Percentiles rank a stretch among this genome's conserved stretches.
Evolutionary conservation across 2,329 filamentous ascomycete genomes (phyloP).

Genomic region (Graphium sp.): DNA sequence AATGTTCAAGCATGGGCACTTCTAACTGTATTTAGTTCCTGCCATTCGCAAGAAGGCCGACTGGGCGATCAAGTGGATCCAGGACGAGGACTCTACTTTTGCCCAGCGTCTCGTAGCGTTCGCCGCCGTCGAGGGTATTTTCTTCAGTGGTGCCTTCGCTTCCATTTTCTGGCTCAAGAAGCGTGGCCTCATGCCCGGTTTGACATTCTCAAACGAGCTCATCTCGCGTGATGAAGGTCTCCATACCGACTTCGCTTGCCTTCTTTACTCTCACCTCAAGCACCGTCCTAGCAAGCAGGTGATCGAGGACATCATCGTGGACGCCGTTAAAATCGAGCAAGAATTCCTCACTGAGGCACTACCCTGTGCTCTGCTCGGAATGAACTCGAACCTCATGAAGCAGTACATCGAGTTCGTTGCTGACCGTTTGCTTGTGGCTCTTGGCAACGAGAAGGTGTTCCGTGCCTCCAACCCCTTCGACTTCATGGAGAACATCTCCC

Average conservation of each 20-base stretch:
- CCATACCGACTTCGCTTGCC: slow-evolving; percentile 96
- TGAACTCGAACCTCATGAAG: slow-evolving; percentile 96
- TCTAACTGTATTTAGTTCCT: too few species aligned
- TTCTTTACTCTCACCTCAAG: slow-evolving; percentile 94
- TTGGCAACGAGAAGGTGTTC: slow-evolving; percentile 91
- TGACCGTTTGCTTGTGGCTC: slow-evolving; percentile 79
- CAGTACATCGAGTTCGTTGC: slow-evolving; percentile 99
- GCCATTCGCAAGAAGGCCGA: slow-evolving; percentile 98
- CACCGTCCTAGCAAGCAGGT: slow-evolving; percentile 71
- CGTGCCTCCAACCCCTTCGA: slow-evolving; percentile 92
- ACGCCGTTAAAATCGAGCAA: slow-evolving; percentile 88
- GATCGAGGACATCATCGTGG: slow-evolving; percentile 77
- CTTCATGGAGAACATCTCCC: slow-evolving; percentile 99
- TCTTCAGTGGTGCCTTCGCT: slow-evolving; percentile 97
- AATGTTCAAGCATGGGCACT: too few species aligned
- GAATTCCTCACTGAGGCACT: slow-evolving; percentile 96
- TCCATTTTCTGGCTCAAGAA: slow-evolving; percentile 99
- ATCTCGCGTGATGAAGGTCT: slow-evolving; percentile 99
- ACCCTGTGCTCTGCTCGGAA: slow-evolving; percentile 82
- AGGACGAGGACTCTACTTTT: slow-evolving; percentile 84
- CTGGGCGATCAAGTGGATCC: slow-evolving; percentile 92
- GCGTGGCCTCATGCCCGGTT: slow-evolving; percentile 94
- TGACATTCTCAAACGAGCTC: slow-evolving; percentile 99
- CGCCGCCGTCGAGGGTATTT: slow-evolving; percentile 96
- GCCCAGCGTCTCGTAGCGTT: slow-evolving; percentile 93